Percentiles rank a stretch among this genome's conserved stretches.
Evolutionary conservation across 805 yeast species (phyloP).

Genomic region (Nakazawaea ambrosiae): DNA sequence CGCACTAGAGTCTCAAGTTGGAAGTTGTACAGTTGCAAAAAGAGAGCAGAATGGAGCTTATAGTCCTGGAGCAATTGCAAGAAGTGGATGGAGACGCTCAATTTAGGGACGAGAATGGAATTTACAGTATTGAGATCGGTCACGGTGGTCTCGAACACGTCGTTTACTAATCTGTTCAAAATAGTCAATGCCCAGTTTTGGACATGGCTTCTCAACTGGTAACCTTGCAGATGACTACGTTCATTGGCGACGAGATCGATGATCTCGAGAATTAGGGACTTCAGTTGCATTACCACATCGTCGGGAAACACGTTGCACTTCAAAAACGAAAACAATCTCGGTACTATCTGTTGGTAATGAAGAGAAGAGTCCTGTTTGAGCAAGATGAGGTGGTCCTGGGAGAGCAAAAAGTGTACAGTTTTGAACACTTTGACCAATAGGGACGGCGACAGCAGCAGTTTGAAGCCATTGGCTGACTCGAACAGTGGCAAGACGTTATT

Average conservation of each 20-base stretch:
- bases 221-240: background rate
- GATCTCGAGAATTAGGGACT: background rate
- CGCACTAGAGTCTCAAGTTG: conserved; percentile 19
- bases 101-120: background rate
- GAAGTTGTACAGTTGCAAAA: conserved; percentile 16
- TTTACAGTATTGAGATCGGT: too few relatives aligned
- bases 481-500: conserved; percentile 22
- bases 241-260: background rate
- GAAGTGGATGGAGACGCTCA: conserved; percentile 20
- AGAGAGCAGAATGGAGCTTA: conserved; percentile 14
- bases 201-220: background rate
- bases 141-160: background rate
- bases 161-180: background rate
- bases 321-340: background rate
- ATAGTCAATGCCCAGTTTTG: background rate
- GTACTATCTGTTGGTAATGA: background rate
- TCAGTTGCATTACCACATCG: background rate
- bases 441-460: conserved; percentile 13
- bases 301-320: background rate
- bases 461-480: conserved; percentile 11
- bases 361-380: background rate
- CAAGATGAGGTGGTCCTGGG: conserved; percentile 13
- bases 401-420: conserved; percentile 18
- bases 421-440: conserved; percentile 22
- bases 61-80: conserved; percentile 20